Evolutionary conservation across 768 basidiomycete species (phyloP).

Genomic region (Amanita brunnescens): DNA sequence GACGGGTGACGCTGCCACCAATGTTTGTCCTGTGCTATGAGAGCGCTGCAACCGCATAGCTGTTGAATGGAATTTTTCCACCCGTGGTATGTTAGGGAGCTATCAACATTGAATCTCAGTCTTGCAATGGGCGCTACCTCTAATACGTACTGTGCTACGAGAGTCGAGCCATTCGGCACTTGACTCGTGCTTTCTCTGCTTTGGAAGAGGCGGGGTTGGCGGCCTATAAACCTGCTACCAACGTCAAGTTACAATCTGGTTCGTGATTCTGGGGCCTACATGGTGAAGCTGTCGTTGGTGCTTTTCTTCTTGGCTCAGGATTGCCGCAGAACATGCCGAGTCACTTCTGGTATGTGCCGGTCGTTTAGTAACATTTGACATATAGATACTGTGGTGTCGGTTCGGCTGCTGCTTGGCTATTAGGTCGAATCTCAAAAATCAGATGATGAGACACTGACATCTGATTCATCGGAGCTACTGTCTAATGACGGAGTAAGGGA

Average conservation of each 20-base stretch:
- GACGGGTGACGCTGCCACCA: neutral
- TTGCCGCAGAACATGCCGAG: neutral
- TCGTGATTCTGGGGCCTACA: neutral
- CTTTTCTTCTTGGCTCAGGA: slow-evolving; percentile 1
- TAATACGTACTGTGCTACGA: neutral
- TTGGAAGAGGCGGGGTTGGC: slow-evolving; percentile 5
- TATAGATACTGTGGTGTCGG: neutral
- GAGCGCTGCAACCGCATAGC: slow-evolving; percentile 5
- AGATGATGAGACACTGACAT: neutral
- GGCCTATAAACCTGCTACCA: neutral
- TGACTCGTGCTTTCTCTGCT: neutral
- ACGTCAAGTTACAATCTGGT: neutral
- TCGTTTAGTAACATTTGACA: neutral
- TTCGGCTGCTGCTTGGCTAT: neutral
- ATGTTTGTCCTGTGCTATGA: slow-evolving; percentile 3
- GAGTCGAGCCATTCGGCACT: neutral
- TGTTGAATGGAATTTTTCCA: neutral
- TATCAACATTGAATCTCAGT: neutral
- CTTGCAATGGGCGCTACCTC: neutral
- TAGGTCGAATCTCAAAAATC: neutral
- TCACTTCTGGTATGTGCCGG: neutral
- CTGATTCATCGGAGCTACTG: neutral
- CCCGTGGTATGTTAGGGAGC: neutral
- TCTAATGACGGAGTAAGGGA: neutral
- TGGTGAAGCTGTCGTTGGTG: neutral